Evolutionary conservation across 768 basidiomycete species (phyloP).

Genomic region (Trametes cubensis): DNA sequence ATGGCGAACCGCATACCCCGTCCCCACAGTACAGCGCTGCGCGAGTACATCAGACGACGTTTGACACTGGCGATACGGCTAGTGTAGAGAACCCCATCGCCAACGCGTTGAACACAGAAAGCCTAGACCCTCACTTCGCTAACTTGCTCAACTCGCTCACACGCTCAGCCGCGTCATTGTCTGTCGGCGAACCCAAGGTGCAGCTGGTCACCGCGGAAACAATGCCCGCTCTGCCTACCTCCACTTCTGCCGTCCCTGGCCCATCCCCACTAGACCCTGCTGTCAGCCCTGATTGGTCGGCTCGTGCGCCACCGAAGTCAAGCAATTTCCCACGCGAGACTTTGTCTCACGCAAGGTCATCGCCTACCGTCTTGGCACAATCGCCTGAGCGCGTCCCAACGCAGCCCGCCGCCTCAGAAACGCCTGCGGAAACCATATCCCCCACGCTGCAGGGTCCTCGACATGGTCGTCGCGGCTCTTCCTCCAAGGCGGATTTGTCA

Average conservation of each 20-base stretch:
- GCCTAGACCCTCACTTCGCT: slow-evolving; percentile 72
- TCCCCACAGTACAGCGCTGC: slow-evolving; percentile 59
- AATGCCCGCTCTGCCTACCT: background rate
- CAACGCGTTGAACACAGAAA: slow-evolving; percentile 35
- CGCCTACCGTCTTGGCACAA: slow-evolving; percentile 2
- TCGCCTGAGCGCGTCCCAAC: background rate
- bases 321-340: background rate
- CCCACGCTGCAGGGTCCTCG: background rate
- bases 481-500: slow-evolving; percentile 62
- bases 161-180: slow-evolving; percentile 12
- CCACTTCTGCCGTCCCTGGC: background rate
- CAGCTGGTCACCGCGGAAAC: slow-evolving; percentile 1
- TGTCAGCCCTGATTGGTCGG: slow-evolving; percentile 19
- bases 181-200: slow-evolving; percentile 5
- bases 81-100: slow-evolving; percentile 34
- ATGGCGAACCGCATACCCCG: slow-evolving; percentile 62
- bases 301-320: slow-evolving; percentile 13
- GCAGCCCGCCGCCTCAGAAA: background rate
- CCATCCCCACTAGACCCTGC: background rate
- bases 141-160: slow-evolving; percentile 46
- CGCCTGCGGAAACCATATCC: background rate
- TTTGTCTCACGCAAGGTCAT: slow-evolving; percentile 8
- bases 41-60: slow-evolving; percentile 35
- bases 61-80: slow-evolving; percentile 35
- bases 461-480: slow-evolving; percentile 45